Evolutionary conservation across 495 filamentous ascomycete species (phyloP), one percentile per base, ranked within the genome.

Genomic region (Jackrogersella multiformis): DNA sequence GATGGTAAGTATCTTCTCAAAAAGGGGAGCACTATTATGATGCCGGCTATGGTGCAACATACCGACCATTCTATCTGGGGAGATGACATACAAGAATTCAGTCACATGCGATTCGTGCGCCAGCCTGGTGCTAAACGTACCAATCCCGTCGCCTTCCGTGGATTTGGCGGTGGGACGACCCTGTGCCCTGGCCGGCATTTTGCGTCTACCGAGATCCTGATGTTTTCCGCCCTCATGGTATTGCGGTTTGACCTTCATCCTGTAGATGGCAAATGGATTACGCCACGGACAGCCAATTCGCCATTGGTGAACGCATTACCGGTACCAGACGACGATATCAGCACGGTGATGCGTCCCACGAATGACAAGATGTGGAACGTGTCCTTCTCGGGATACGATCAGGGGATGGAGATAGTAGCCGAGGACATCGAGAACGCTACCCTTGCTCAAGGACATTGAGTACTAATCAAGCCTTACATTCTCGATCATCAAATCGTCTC

Each of bases 111-210:
- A 16, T 76, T 75, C 55, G 12, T 68, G 6, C 42, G n/a, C n/a
- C n/a, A n/a, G n/a, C n/a, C 46, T 4, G 10, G 60, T 16, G 42
- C 7, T 0, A 59, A 66, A 30, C 55, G 65, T 12, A 18, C 16
- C 1, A 69, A 63, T 21, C 53, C 59, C 0, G 24, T 53, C 7
- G 73, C 70, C 2, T 81, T 76, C 53, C 64, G 72, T 12, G 57
- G 56, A 1, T 78, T 74, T 34, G 75, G 76, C 2, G 72, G 65
- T 5, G 69, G 68, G 5, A 39, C 68, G 1, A 63, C 65, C 5
- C 32, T 77, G 3, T 77, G 75, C 39, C 73, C 72, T 13, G 75
- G 71, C 2, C 59, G 75, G 5, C 66, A 72, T n/a, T 74, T 77
- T 20, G 75, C 71, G 1, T 57, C 62, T 2, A 65, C 60, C 2